A percentile compares a stretch with the other conserved stretches of the same genome.
Evolutionary conservation across 352 stramenopile species (phyloP).

Genomic region (Plasmopara halstedii): DNA sequence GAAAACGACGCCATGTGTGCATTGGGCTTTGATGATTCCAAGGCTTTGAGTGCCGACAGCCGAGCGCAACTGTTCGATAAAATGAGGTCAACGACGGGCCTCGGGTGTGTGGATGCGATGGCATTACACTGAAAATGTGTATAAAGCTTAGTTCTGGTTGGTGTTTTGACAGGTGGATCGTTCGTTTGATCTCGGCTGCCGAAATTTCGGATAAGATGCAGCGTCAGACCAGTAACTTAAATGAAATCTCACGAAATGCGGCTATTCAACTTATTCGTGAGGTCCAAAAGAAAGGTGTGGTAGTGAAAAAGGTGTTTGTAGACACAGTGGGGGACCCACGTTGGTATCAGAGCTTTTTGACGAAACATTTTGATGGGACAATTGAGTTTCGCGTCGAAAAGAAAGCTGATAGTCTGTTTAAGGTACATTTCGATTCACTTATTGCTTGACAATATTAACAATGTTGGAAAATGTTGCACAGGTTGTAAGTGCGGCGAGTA

Average conservation of each 20-base stretch:
- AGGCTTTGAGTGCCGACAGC: slow-evolving; percentile 84
- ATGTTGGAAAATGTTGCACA: too few relatives aligned
- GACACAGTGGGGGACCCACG: slow-evolving; percentile 92
- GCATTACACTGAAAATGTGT: neutral
- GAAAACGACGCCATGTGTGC: slow-evolving; percentile 71
- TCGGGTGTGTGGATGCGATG: slow-evolving; percentile 37
- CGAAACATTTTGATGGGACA: slow-evolving; percentile 80
- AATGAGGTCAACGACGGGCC: slow-evolving; percentile 59
- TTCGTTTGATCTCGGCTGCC: slow-evolving; percentile 85
- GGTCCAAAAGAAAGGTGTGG: slow-evolving; percentile 80
- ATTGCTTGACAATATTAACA: too few relatives aligned
- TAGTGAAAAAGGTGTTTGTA: slow-evolving; percentile 88
- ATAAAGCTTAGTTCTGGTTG: neutral
- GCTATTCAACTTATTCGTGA: slow-evolving; percentile 91
- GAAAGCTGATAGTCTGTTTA: slow-evolving; percentile 95
- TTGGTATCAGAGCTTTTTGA: slow-evolving; percentile 88
- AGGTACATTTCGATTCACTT: slow-evolving; percentile 47
- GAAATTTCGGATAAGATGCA: slow-evolving; percentile 96
- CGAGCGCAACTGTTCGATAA: slow-evolving; percentile 85
- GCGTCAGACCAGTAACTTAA: slow-evolving; percentile 84
- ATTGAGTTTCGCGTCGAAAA: slow-evolving; percentile 94
- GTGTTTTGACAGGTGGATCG: slow-evolving; percentile 79
- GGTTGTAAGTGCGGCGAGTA: slow-evolving; percentile 89
- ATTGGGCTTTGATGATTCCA: slow-evolving; percentile 93
- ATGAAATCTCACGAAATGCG: slow-evolving; percentile 91